Evolutionary conservation across 441 rosid genomes (phyloP).

Genomic region (Pelargonium cotyledonis): DNA sequence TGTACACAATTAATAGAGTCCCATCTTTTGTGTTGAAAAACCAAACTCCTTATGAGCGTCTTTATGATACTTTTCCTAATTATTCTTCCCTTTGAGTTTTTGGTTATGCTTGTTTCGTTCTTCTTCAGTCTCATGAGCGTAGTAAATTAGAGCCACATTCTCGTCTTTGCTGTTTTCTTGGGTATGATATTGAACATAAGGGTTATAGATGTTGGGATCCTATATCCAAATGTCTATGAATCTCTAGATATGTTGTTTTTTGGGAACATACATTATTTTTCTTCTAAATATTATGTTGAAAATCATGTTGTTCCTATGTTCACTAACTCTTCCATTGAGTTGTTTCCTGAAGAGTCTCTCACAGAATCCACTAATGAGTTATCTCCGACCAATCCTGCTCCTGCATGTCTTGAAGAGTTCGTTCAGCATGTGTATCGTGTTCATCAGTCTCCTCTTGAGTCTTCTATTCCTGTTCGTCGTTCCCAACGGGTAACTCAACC

Average conservation of each 20-base stretch:
- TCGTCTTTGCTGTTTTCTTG: background rate
- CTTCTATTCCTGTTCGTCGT: background rate
- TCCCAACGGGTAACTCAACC: background rate
- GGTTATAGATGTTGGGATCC: background rate
- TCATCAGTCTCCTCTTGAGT: background rate
- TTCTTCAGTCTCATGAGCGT: background rate
- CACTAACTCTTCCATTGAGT: background rate
- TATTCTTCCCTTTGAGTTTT: background rate
- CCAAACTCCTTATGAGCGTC: background rate
- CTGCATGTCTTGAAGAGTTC: background rate
- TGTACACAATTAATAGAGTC: too few species aligned
- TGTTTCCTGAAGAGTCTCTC: background rate
- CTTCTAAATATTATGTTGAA: too few species aligned
- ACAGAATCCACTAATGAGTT: background rate
- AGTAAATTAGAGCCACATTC: background rate
- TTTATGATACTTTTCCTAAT: background rate
- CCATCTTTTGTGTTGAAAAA: too few species aligned
- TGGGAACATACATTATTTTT: background rate
- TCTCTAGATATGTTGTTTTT: background rate
- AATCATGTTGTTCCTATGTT: background rate
- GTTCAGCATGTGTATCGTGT: too few species aligned
- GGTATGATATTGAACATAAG: background rate
- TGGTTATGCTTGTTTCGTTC: background rate
- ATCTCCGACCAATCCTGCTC: background rate
- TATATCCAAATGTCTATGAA: background rate